Conservation (phyloP, 2,329 filamentous ascomycete genomes). For the Paracamarosporium sp. region DNA sequence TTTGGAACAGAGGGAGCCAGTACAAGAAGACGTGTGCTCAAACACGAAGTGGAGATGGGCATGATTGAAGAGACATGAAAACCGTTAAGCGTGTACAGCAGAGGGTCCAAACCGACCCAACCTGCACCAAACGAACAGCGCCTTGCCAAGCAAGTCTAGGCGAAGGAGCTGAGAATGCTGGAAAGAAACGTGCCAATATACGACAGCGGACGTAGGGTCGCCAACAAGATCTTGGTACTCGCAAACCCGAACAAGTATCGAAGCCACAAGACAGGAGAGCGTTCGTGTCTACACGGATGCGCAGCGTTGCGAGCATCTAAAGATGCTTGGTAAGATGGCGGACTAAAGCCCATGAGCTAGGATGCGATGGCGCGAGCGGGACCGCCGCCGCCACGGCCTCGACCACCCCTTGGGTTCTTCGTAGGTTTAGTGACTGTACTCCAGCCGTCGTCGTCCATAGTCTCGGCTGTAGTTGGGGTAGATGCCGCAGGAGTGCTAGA, state of each 20-base stretch:
- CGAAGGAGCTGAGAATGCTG: conserved; percentile 15
- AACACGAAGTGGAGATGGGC: conserved; percentile 19
- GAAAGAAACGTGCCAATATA: conserved; percentile 20
- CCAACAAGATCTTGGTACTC: conserved; percentile 31
- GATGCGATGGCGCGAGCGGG: conserved; percentile 56
- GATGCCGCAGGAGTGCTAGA: conserved; percentile 40
- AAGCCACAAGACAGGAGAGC: conserved; percentile 28
- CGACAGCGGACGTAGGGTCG: conserved; percentile 23
- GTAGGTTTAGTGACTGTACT: conserved; percentile 58
- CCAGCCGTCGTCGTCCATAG: conserved; percentile 61
- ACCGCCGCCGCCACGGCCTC: conserved; percentile 48
- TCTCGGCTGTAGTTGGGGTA: conserved; percentile 52
- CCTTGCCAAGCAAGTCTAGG: conserved; percentile 10
- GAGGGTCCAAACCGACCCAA: conserved; percentile 6
- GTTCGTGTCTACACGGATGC: conserved; percentile 30
- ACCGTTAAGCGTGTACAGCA: conserved; percentile 27
- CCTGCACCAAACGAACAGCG: conserved; percentile 21
- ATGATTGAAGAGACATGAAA: conserved; percentile 20
- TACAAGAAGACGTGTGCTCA: conserved; percentile 27
- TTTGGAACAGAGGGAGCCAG: conserved; percentile 34
- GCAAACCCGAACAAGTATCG: conserved; percentile 24
- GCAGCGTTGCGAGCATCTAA: conserved; percentile 35
- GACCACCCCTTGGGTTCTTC: conserved; percentile 48
- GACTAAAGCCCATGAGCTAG: conserved; percentile 27
- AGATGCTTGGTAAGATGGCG: conserved; percentile 21